Evolutionary conservation across 164 flowering plant species (phyloP), one percentile per base, ranked within the genome.

Genomic region (Kingdonia uniflora): DNA sequence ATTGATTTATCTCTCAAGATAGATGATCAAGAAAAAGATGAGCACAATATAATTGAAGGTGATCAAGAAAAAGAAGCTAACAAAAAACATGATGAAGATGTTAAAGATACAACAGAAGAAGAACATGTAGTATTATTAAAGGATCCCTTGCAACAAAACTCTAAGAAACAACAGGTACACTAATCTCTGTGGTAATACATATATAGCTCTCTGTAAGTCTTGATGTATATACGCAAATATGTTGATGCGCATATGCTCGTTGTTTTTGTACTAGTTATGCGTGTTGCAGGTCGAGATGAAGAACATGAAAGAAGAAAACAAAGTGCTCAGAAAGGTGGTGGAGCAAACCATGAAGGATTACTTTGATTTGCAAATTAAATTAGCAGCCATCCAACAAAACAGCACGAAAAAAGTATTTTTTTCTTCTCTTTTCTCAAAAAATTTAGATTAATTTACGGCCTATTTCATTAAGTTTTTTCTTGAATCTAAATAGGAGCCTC

Each of bases 261-360:
- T n/a, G n/a, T n/a, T n/a, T n/a, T 49, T 59, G 43, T 56, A 53
- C 47, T 44, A 78, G 81, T 39, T 79, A 21, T 71, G 37, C 41
- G 69, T 42, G 25, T 46, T 85, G 17, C 72, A 79, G 65, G 66
- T 20, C 63, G 81, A 78, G 75, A 78, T 81, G 82, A 63, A 62
- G 16, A 57, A 75, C 7, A 76, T 83, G 77, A 83, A 75, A 60
- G 85, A 83, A 55, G 95, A 86, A 67, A 83, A 83, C 72, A 61
- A 70, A 52, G 64, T 60, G 21, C 49, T 86, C 56, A 79, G 70
- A 60, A 67, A 68, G 54, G 77, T 70, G 15, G 80, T 86, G 19
- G 87, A 86, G 51, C 68, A 79, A 58, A 77, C 85, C 5, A 69
- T 73, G 77, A 81, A 78, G 54, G 79, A 83, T 58, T 86, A 75